Evolutionary conservation across 2,329 filamentous ascomycete genomes (phyloP), one percentile per base, ranked within the genome.

Genomic region (Fonsecaea erecta): DNA sequence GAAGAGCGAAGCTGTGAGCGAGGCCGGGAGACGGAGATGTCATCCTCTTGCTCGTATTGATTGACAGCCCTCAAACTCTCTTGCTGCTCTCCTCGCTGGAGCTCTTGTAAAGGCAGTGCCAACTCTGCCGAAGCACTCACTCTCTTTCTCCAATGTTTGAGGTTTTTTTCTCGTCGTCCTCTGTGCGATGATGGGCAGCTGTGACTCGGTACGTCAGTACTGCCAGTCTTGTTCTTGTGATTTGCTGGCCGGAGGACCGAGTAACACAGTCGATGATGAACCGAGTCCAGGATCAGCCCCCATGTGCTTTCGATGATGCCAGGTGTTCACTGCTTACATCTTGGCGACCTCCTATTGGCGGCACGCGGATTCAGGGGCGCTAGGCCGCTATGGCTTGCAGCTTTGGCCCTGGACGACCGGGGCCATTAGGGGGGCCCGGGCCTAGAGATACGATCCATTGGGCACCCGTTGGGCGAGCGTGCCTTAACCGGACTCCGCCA

Each of bases 401-500:
- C 28, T 32, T 57, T 30, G 26, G 30, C 51, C 51, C 26, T 30
- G 26, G 24, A 24, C 12, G 43, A 48, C 18, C 21, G 43, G 43
- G 18, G 21, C 18, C n/a, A 48, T 48, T 48, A 24, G 43, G 43
- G 43, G 43, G 1, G 18, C 43, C 11, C 18, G 43, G 43, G 43
- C 43, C 43, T 30, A 30, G 51, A 26, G 30, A 40, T 46, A n/a
- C 57, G 48, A 37, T 62, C 52, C 48, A 53, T 53, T 53, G 48
- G 56, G 48, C 46, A 26, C 9, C n/a, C 28, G 57, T 35, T 46
- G 46, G 43, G 57, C 46, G 46, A 34, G 43, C 18, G 34, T 51
- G 28, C 26, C 43, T 53, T 64, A 62, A 64, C 53, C 65, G 66
- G 66, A 68, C 66, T 68, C 66, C 66, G 66, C 66, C 46, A 60